phyloP scores from a whole-genome alignment of 179 eudicot genomes.

The Sideroxylon spinosum region DNA sequence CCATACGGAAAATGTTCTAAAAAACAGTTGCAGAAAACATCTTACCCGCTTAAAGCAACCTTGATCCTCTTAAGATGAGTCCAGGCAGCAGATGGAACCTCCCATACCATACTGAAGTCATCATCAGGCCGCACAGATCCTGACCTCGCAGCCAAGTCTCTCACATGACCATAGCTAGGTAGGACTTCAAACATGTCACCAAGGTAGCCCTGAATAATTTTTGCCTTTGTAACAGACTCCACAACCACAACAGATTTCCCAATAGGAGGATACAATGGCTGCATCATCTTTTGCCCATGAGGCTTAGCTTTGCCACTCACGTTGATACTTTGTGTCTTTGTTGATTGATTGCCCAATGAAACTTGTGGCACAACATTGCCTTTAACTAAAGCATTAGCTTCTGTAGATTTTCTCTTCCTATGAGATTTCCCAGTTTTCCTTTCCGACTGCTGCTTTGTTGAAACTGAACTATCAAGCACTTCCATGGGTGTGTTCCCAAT shows the following conservation, averaged over 20 bases:
- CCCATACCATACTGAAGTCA: constrained; percentile 98
- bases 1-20: not conserved
- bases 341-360: constrained; percentile 23
- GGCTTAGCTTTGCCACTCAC: constrained; percentile 34
- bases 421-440: constrained; percentile 27
- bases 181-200: constrained; percentile 91
- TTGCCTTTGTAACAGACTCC: constrained; percentile 89
- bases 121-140: constrained; percentile 96
- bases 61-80: constrained; percentile 91
- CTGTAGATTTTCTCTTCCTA: constrained; percentile 32
- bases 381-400: constrained; percentile 24
- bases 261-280: constrained; percentile 65
- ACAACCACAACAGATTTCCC: constrained; percentile 88
- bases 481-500: constrained; percentile 25
- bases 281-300: constrained; percentile 27
- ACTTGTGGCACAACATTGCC: constrained; percentile 25
- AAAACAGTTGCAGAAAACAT: not conserved
- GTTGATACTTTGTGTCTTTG: constrained; percentile 24
- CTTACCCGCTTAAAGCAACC: constrained; percentile 83
- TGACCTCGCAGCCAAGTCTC: constrained; percentile 91
- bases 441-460: constrained; percentile 30
- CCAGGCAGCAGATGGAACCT: constrained; percentile 92
- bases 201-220: constrained; percentile 88
- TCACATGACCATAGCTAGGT: constrained; percentile 96
- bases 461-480: constrained; percentile 27